phyloP scores from a whole-genome alignment of 2,329 filamentous ascomycete species.

The Colletotrichum sp. region DNA sequence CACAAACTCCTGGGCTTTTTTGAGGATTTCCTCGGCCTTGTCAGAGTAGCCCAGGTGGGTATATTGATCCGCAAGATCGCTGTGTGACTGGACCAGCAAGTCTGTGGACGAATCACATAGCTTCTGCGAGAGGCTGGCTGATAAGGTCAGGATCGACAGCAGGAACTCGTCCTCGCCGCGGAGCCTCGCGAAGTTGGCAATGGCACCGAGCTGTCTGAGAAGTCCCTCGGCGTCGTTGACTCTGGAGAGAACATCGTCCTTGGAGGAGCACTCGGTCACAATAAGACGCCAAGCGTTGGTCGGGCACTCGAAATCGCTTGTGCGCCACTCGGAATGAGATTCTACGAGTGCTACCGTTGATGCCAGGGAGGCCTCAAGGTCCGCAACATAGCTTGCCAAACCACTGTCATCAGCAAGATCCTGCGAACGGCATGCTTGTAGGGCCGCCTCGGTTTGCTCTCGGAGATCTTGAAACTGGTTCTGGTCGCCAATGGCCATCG shows the following conservation, averaged over 20 bases:
- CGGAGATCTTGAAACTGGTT: constrained; percentile 43
- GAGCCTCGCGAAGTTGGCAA: constrained; percentile 57
- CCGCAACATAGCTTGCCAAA: constrained; percentile 49
- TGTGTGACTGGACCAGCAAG: constrained; percentile 49
- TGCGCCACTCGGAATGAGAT: constrained; percentile 33
- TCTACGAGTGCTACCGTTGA: constrained; percentile 50
- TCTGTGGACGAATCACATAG: constrained; percentile 36
- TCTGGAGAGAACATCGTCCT: constrained; percentile 43
- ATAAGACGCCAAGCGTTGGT: constrained; percentile 51
- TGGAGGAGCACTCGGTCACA: constrained; percentile 40
- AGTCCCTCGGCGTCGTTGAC: constrained; percentile 57
- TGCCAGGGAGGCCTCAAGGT: constrained; percentile 50
- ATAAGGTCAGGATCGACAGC: constrained; percentile 51
- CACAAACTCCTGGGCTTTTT: constrained; percentile 58
- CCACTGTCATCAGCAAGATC: constrained; percentile 49
- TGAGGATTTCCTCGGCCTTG: constrained; percentile 59
- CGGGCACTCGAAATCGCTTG: constrained; percentile 37
- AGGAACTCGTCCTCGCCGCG: constrained; percentile 54
- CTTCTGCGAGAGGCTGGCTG: constrained; percentile 44
- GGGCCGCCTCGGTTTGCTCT: constrained; percentile 41
- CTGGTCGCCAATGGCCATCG: constrained; percentile 51
- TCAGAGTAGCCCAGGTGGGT: constrained; percentile 56
- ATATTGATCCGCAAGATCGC: constrained; percentile 57
- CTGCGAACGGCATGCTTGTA: constrained; percentile 38
- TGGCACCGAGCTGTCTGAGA: constrained; percentile 53